Conservation (phyloP, 2,329 filamentous ascomycete genomes). For the Microdochium bolleyi region DNA sequence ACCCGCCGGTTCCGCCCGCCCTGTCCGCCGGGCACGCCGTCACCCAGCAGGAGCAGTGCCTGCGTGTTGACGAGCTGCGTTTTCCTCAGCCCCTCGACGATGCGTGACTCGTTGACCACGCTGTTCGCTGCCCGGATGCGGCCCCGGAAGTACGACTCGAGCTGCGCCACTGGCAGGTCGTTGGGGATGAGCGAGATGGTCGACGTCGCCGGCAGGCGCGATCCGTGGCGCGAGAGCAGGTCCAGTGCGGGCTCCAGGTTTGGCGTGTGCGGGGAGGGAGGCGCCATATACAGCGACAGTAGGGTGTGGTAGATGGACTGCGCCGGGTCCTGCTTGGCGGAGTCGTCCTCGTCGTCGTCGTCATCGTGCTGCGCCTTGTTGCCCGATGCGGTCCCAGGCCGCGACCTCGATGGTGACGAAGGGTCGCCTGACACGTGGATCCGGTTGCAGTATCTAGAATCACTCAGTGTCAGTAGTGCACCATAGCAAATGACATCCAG, state of each 20-base stretch:
- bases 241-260: slow-evolving; percentile 75
- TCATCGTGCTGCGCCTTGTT: background rate
- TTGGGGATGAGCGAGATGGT: slow-evolving; percentile 82
- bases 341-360: slow-evolving; percentile 17
- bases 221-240: slow-evolving; percentile 86
- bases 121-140: slow-evolving; percentile 82
- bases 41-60: slow-evolving; percentile 64
- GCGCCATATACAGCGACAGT: slow-evolving; percentile 80
- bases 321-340: slow-evolving; percentile 37
- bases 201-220: slow-evolving; percentile 78
- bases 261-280: slow-evolving; percentile 62
- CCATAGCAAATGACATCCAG: no score
- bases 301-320: slow-evolving; percentile 89
- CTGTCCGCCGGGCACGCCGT: slow-evolving; percentile 44
- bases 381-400: background rate
- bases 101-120: slow-evolving; percentile 69
- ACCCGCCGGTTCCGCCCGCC: slow-evolving; percentile 57
- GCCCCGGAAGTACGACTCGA: slow-evolving; percentile 87
- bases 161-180: slow-evolving; percentile 65
- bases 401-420: slow-evolving; percentile 16
- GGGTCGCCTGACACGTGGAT: slow-evolving; percentile 56
- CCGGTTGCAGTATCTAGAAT: slow-evolving; percentile 73
- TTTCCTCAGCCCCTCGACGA: slow-evolving; percentile 69
- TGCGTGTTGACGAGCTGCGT: slow-evolving; percentile 75
- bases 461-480: slow-evolving; percentile 1